A percentile compares a stretch with the other conserved stretches of the same genome.
These are phyloP conservation scores for Tuber borchii DNA, from an alignment of 495 filamentous ascomycete genomes.

Conservation along the genomic window DNA sequence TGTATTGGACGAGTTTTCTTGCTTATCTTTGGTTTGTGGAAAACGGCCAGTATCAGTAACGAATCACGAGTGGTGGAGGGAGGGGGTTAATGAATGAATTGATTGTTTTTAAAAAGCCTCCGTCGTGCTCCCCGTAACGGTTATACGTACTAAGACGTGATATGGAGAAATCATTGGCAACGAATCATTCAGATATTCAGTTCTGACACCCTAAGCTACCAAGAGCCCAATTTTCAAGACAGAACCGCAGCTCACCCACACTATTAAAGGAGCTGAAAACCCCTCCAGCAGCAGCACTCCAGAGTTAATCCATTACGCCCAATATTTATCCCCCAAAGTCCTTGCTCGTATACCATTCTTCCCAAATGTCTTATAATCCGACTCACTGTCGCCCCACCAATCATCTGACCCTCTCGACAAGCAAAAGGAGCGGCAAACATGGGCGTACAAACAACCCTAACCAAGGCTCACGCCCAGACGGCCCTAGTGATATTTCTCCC, in stretches of 20 bases:
- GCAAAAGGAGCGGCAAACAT: too few relatives aligned
- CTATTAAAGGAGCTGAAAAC: background rate
- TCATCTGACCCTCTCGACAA: too few relatives aligned
- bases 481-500: too few relatives aligned
- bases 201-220: background rate
- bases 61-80: background rate
- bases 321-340: too few relatives aligned
- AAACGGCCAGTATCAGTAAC: background rate
- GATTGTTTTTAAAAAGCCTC: background rate
- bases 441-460: too few relatives aligned
- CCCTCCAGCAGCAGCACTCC: too few relatives aligned
- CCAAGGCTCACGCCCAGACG: too few relatives aligned
- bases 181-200: background rate
- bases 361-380: too few relatives aligned
- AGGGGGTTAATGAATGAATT: background rate
- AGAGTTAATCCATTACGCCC: too few relatives aligned
- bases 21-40: background rate
- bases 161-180: background rate
- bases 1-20: constrained; percentile 16
- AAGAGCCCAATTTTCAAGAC: background rate
- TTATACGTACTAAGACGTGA: background rate
- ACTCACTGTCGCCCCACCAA: too few relatives aligned
- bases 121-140: background rate
- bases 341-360: too few relatives aligned
- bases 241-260: background rate